Base-by-base conservation (phyloP, 495 filamentous ascomycete genomes). In the Lasiosphaeriaceae sp. region DNA sequence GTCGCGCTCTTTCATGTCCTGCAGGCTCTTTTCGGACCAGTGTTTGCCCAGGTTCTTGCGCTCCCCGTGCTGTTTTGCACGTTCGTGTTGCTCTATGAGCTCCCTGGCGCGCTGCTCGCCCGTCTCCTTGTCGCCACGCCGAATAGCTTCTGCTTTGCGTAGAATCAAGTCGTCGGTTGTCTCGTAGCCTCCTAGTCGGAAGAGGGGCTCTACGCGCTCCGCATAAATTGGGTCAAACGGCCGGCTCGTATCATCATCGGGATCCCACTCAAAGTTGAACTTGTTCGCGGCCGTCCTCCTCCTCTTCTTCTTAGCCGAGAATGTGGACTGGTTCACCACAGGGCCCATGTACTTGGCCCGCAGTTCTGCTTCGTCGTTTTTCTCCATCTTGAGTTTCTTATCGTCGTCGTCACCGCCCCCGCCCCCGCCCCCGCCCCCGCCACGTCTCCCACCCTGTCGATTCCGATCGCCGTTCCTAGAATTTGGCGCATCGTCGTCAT, bases 231-330 rank as follows among this genome's bases (percentile, higher is more conserved):
- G 92, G 62, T 96, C 95, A 63, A 92, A 91, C 60, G 95, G 92
- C 52, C 76, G 66, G 58, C 89, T 96, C 14, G 94, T 99, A 70
- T 99, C 94, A 63, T 99, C 94, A 63, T 97, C 92, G 2, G 83
- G 80, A 61, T 96, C 96, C 94, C 94, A 99, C 69, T 97, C 94
- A 62, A 99, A 97, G 66, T 97, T 98, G 80, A 98, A 98, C 67
- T 97, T 97, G 73, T 92, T 90, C 69, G 96, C 93, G 11, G 90
- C 92, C 1, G 92, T 96, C 59, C 95, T 81, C 70, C 87, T 87
- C 48, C 93, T 83, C 77, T 97, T 98, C 80, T 97, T 97, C 80
- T 96, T 95, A 9, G 90, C 91, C 0, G 91, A 95, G 66, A 96
- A 96, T 26, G 85, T 96, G 2, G 90, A 95, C 47, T 86, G 86